Evolutionary conservation across 495 filamentous ascomycete genomes (phyloP), one percentile per base, ranked within the genome.

Genomic region (Cryomyces antarcticus): DNA sequence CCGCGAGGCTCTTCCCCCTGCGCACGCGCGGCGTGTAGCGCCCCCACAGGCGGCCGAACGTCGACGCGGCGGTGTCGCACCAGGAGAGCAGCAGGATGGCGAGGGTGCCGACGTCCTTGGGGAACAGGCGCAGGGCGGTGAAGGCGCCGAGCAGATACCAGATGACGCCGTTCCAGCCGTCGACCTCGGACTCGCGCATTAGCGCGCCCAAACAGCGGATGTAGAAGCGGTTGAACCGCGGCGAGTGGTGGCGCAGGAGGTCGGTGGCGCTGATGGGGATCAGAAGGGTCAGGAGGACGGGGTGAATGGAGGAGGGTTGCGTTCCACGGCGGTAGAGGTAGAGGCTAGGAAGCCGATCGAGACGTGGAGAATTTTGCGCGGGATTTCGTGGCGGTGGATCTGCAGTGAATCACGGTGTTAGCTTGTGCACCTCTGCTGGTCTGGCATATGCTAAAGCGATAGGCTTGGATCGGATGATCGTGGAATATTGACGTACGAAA

Each of bases 41-140:
- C 31, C 89, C 84, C 56, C 80, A 96, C 4, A 85, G 60, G 37
- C 89, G 71, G 34, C 89, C 89, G 44, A 96, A 80, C 0, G 89
- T 99, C 51, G 78, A 85, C 3, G 89, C 89, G 34, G 89, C 92
- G 5, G 92, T 95, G 54, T 99, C 89, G 57, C 89, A 99, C 89
- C 89, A 99, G 51, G 80, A 87, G 6, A 99, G 71, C 40, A 99
- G 69, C 45, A 96, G 65, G 10, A 94, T 77, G 24, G 78, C 72
- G 66, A 99, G 78, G 6, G 93, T 75, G 3, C 78, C 84, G n/a
- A 96, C 72, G 49, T 99, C 89, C 59, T 95, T 96, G 28, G 86
- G 86, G 57, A 86, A 87, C 59, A 83, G 86, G 44, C 73, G 69
- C 36, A 99, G 69, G 27, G 82, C 86, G 12, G 73, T 69, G 67